Evolutionary conservation across 2,329 filamentous ascomycete species (phyloP), one percentile per base, ranked within the genome.

Genomic region (Hypoxylon sp.): DNA sequence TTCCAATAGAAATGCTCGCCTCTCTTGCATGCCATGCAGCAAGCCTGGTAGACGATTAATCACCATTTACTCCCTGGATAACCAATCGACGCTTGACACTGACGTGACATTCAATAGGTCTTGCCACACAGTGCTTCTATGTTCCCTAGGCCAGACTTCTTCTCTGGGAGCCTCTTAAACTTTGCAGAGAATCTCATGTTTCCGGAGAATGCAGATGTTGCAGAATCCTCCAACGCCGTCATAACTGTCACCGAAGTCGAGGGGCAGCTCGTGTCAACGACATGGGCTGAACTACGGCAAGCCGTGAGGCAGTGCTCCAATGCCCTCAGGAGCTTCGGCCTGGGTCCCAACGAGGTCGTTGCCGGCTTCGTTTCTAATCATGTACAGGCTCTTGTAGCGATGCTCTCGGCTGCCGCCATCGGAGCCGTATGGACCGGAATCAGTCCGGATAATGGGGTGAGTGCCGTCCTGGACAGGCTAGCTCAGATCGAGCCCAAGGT

Each of bases 171-270:
- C 11, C 86, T 81, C 55, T 81, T 98, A 64, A 99, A 98, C 75
- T 98, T 97, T 72, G 93, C 94, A 21, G 91, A 98, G 77, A 99
- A 99, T 73, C 81, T 98, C 50, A 85, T 99, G 3, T 97, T 88
- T 73, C 94, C 94, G 3, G 80, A 80, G 46, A 78, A 83, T 31
- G 76, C 75, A 18, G 68, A 77, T 11, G 74, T 86, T 5, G 77
- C 88, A 62, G 83, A 88, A 47, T 75, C 85, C 41, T 80, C 83
- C 3, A 75, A 84, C 5, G 93, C 93, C 15, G 82, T 96, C 41
- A 89, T 97, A 67, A 90, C 89, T 21, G 88, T 86, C 3, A 97
- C 92, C 9, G 94, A 98, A 76, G 73, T 80, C 13, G 85, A 84
- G 11, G 81, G 84, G 47, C 83, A 90, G 67, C 79, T 80, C 23